These are phyloP conservation scores for Vanrija sp. DNA, from an alignment of 1,284 basidiomycete genomes.

Conservation along the genomic window DNA sequence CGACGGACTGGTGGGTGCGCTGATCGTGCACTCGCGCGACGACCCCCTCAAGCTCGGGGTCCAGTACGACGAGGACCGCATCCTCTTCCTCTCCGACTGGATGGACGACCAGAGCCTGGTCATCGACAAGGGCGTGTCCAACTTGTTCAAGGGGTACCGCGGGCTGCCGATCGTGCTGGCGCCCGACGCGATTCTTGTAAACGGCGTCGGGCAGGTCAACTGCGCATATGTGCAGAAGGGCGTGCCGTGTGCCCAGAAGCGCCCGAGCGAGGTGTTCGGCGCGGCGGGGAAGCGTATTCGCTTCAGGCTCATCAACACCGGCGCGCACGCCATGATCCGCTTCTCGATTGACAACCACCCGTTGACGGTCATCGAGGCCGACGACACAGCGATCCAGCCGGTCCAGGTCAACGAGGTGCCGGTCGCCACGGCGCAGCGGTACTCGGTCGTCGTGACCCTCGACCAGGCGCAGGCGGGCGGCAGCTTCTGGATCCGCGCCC, in stretches of 20 bases:
- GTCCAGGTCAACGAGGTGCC: conserved; percentile 24
- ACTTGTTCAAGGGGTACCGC: not conserved
- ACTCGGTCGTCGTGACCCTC: conserved; percentile 36
- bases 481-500: conserved; percentile 37
- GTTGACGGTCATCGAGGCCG: conserved; percentile 30
- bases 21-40: conserved; percentile 28
- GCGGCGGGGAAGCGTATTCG: conserved; percentile 11
- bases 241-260: not conserved
- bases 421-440: conserved; percentile 31
- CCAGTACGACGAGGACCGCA: conserved; percentile 32
- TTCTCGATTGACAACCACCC: conserved; percentile 30
- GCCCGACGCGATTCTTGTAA: conserved; percentile 27
- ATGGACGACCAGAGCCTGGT: conserved; percentile 21
- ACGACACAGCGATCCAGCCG: conserved; percentile 25
- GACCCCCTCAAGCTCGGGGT: conserved; percentile 20
- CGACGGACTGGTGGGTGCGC: conserved; percentile 29
- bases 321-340: conserved; percentile 12
- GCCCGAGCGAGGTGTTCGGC: not conserved
- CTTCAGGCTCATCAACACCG: conserved; percentile 23
- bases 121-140: conserved; percentile 13
- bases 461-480: conserved; percentile 23
- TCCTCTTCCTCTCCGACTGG: conserved; percentile 29
- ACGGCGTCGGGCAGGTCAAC: conserved; percentile 20
- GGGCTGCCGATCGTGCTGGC: not conserved
- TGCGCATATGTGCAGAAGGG: not conserved